Base-by-base conservation (phyloP, 257 asterid genomes). In the Capsicum rhomboideum region DNA sequence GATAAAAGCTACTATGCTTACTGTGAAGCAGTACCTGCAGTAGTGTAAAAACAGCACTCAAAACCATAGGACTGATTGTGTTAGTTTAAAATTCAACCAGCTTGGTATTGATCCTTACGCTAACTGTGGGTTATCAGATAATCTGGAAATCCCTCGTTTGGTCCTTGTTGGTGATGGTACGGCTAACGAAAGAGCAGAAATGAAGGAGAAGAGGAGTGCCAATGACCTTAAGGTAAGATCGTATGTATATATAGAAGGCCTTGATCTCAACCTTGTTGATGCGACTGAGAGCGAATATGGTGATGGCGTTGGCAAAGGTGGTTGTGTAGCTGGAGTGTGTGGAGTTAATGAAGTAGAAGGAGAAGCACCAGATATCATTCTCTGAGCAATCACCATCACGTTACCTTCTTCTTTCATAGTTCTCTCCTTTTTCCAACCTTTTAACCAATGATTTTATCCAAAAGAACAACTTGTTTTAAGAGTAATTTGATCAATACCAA, bases 271-370 rank as follows among this genome's bases (percentile, higher is more conserved):
- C n/a, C 86, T 82, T 14, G 90, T 80, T 13, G 93, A 87, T 63
- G 92, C 92, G 26, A 83, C 88, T 23, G 92, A 87, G 52, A 85
- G 87, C 10, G 92, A 87, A 53, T 87, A 89, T 7, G 93, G 95
- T 5, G 93, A 90, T 14, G 92, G 91, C 13, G 93, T 91, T 67
- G 90, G 93, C 77, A 85, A 61, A n/a, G 85, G 86, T 75, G 87
- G 93, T 79, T 78, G 91, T 26, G 58, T 12, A 46, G 89, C 82
- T 16, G 83, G 75, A 46, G 90, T 82, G 69, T 74, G 44, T 23
- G 86, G 80, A 10, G 88, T 58, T 69, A 59, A 23, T 23, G 90
- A 55, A 13, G 89, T 89, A 49, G 92, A 82, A 82, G 71, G 90
- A 50, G 92, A 85, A 80, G 59, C 89, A 54, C 49, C 71, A 80